A percentile compares a stretch with the other conserved stretches of the same genome.
phyloP scores from a whole-genome alignment of 2,329 filamentous ascomycete genomes.

The Nemania diffusa region DNA sequence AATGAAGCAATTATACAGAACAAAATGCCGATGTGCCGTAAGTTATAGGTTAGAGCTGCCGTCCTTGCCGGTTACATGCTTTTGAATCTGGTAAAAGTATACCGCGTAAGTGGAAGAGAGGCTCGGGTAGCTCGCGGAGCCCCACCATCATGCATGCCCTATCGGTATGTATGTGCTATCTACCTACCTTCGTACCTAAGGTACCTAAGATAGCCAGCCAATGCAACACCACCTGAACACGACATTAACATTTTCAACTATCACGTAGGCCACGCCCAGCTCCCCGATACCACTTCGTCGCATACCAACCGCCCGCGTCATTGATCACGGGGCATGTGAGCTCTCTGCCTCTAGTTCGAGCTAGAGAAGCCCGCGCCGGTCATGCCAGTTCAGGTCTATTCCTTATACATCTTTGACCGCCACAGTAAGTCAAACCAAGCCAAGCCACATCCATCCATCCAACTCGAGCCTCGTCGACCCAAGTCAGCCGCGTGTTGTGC shows the following conservation, averaged over 20 bases:
- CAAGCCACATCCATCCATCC: neutral
- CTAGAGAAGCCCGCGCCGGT: constrained; percentile 43
- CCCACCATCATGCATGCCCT: neutral
- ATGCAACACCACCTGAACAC: neutral
- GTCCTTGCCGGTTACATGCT: constrained; percentile 20
- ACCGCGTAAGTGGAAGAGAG: no score
- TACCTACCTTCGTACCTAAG: neutral
- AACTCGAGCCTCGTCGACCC: constrained; percentile 18
- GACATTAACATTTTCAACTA: neutral
- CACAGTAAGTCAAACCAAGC: constrained; percentile 74
- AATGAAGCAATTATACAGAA: no score
- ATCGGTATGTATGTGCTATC: neutral
- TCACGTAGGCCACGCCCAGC: neutral
- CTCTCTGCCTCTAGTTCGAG: constrained; percentile 37
- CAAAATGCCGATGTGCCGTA: neutral
- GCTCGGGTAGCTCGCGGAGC: neutral
- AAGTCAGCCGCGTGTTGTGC: constrained; percentile 31
- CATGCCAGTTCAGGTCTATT: constrained; percentile 86
- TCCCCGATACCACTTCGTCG: constrained; percentile 4
- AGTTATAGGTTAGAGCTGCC: neutral
- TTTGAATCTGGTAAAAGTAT: constrained; percentile 21
- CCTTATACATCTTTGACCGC: constrained; percentile 98
- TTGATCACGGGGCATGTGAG: constrained; percentile 44
- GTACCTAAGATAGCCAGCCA: no score
- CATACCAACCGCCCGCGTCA: constrained; percentile 12